Conservation (phyloP, 495 filamentous ascomycete species). For the Penicillium turbatum region DNA sequence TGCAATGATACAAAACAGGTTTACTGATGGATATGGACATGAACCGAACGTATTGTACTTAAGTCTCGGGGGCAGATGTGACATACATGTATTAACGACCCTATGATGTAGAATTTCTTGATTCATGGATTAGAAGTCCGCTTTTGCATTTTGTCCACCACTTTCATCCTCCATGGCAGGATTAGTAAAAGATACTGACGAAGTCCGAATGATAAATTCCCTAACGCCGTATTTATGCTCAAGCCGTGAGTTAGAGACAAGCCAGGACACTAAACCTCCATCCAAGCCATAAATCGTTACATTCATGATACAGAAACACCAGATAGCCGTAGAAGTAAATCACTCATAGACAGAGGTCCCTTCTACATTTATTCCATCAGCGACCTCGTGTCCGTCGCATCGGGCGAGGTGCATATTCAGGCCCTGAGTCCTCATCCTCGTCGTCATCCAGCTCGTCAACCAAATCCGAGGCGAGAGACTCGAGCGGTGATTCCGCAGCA, state of each 20-base stretch:
- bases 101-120: neutral
- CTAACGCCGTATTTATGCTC: too few species aligned
- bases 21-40: neutral
- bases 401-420: slow-evolving; percentile 17
- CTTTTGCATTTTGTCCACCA: neutral
- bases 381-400: slow-evolving; percentile 26
- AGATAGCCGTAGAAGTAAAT: too few species aligned
- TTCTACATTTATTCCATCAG: neutral
- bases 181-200: too few species aligned
- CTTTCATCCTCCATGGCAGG: neutral
- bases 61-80: neutral
- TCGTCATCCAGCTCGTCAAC: slow-evolving; percentile 5
- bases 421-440: slow-evolving; percentile 7
- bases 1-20: neutral
- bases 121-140: neutral
- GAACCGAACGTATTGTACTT: neutral
- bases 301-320: too few species aligned
- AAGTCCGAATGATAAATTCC: too few species aligned
- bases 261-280: too few species aligned
- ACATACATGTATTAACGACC: neutral
- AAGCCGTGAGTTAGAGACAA: too few species aligned
- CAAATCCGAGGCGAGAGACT: neutral
- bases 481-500: neutral
- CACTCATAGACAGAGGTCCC: neutral
- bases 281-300: too few species aligned